phyloP scores from a whole-genome alignment of 805 yeast genomes.

The Ogataea neopini region DNA sequence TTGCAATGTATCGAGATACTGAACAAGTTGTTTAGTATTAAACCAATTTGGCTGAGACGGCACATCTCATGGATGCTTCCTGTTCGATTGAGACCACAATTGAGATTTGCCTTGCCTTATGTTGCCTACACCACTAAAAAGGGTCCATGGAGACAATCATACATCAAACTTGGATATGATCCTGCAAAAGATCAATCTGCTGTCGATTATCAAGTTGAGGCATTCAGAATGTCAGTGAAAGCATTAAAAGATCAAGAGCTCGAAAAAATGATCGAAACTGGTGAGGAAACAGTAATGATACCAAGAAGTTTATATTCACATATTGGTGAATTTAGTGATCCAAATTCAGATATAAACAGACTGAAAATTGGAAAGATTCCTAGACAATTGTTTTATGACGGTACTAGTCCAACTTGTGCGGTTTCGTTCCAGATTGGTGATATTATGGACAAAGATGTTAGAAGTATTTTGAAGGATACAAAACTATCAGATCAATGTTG shows the following conservation, averaged over 20 bases:
- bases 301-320: slow-evolving; percentile 28
- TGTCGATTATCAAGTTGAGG: slow-evolving; percentile 79
- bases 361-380: slow-evolving; percentile 36
- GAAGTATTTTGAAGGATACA: slow-evolving; percentile 41
- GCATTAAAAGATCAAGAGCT: slow-evolving; percentile 27
- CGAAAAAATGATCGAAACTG: slow-evolving; percentile 25
- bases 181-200: slow-evolving; percentile 58
- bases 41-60: slow-evolving; percentile 86
- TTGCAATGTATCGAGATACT: slow-evolving; percentile 47
- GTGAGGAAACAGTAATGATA: slow-evolving; percentile 26
- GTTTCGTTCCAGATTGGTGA: slow-evolving; percentile 81
- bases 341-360: slow-evolving; percentile 23
- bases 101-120: slow-evolving; percentile 81
- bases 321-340: slow-evolving; percentile 24
- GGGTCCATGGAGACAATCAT: slow-evolving; percentile 95
- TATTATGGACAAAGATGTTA: slow-evolving; percentile 64
- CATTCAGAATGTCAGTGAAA: slow-evolving; percentile 54
- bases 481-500: slow-evolving; percentile 46
- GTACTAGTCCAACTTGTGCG: slow-evolving; percentile 64
- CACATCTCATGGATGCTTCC: slow-evolving; percentile 64
- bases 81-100: slow-evolving; percentile 40
- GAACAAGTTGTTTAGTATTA: slow-evolving; percentile 53
- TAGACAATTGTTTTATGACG: slow-evolving; percentile 64
- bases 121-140: slow-evolving; percentile 78
- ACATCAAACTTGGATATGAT: slow-evolving; percentile 75